Evolutionary conservation across 1,139 yeast genomes (phyloP), one percentile per base, ranked within the genome.

Genomic region (Geotrichum candidum): DNA sequence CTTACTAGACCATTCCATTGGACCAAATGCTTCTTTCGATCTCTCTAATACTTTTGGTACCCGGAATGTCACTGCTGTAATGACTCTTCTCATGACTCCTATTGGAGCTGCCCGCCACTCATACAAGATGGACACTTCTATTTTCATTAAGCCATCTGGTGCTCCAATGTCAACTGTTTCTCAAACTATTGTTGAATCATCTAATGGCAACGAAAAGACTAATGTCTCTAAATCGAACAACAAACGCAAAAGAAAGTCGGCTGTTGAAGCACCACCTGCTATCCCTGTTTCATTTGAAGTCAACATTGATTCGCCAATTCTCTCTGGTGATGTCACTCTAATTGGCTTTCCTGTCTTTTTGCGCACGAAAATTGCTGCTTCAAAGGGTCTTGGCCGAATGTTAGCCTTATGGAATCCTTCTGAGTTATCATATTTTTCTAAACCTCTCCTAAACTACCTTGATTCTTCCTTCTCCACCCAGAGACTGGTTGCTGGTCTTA

Each of bases 271-370:
- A 2, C 62, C 59, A 13, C 57, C 63, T 18, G 57, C 61, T 3
- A 63, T 63, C 51, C 65, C 65, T 23, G 61, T 60, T 23, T 55
- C 67, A 48, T 66, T 61, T 64, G 74, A 73, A 50, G 76, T 92
- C 54, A 91, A 94, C 71, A 92, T 95, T 63, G 99, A 95, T 74
- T 87, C 96, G 1, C 97, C 99, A 3, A 87, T 95, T 74, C 84
- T 88, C 64, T 83, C 85, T 59, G 99, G 99, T 68, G 99, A 95
- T 76, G 88, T 94, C 23, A 86, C 92, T 66, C 78, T 95, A 51
- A 84, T 95, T 31, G 97, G 96, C 0, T 77, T 82, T 61, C 92
- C 90, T 52, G 84, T 84, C 0, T 84, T 95, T 63, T 78, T 90
- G 54, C 82, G 87, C 58, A 88, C 96, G 3, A 86, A 95, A 74